phyloP scores from a whole-genome alignment of 805 yeast species.

The Metschnikowia lachancei region DNA sequence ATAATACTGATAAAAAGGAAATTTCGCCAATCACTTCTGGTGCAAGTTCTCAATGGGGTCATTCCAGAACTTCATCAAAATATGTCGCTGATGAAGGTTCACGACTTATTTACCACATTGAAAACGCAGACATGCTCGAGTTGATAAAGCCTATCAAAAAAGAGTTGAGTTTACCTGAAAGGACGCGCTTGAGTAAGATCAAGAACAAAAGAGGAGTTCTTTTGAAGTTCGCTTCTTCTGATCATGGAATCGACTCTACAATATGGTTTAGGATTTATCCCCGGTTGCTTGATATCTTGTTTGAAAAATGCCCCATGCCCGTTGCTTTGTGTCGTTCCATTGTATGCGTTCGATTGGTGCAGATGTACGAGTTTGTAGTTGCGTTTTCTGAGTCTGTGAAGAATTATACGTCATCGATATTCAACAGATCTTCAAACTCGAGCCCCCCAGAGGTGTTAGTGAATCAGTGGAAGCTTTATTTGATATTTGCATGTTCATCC shows the following conservation, averaged over 20 bases:
- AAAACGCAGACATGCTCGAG: slow-evolving; percentile 63
- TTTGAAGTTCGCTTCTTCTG: slow-evolving; percentile 81
- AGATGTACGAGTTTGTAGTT: slow-evolving; percentile 68
- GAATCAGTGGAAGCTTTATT: slow-evolving; percentile 84
- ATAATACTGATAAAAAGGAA: slow-evolving; percentile 34
- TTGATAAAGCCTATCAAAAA: slow-evolving; percentile 53
- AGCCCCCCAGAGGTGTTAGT: slow-evolving; percentile 67
- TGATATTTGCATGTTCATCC: slow-evolving; percentile 89
- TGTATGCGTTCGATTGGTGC: slow-evolving; percentile 85
- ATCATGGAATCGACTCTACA: slow-evolving; percentile 92
- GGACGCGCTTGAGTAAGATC: slow-evolving; percentile 64
- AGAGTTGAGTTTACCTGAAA: slow-evolving; percentile 70
- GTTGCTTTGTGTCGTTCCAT: slow-evolving; percentile 90
- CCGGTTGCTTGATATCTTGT: slow-evolving; percentile 63
- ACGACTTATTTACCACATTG: slow-evolving; percentile 72
- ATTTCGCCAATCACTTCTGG: slow-evolving; percentile 21
- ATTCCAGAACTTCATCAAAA: slow-evolving; percentile 61
- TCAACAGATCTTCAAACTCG: slow-evolving; percentile 25
- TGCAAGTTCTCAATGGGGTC: slow-evolving; percentile 26
- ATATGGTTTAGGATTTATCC: slow-evolving; percentile 94
- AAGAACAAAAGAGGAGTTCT: slow-evolving; percentile 64
- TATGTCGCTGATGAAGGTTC: slow-evolving; percentile 80
- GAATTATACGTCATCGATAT: slow-evolving; percentile 37
- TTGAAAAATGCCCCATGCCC: slow-evolving; percentile 83
- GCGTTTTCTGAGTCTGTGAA: slow-evolving; percentile 49